Conservation (phyloP, 345 rosid species). For the Kernera saxatilis region DNA sequence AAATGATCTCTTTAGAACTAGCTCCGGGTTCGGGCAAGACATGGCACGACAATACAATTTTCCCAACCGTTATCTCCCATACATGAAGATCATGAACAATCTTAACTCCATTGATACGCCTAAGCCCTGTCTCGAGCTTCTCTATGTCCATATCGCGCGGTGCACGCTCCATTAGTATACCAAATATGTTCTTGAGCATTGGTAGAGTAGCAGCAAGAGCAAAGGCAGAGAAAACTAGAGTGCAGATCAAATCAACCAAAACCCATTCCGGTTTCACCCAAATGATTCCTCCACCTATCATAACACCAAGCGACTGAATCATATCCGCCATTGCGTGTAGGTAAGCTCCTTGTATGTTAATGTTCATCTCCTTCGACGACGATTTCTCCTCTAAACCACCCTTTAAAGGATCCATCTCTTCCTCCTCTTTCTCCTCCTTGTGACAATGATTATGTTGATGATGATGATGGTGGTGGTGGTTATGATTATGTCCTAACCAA, state of each 20-base stretch:
- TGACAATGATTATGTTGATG: slow-evolving; percentile 26
- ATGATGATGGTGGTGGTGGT: slow-evolving; percentile 18
- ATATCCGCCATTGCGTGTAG: slow-evolving; percentile 68
- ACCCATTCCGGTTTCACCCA: slow-evolving; percentile 65
- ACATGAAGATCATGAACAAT: slow-evolving; percentile 67
- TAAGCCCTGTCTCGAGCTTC: slow-evolving; percentile 45
- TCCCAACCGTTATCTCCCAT: slow-evolving; percentile 74
- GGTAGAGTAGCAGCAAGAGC: slow-evolving; percentile 53
- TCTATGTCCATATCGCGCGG: slow-evolving; percentile 49
- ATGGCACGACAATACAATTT: slow-evolving; percentile 66
- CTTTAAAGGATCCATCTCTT: slow-evolving; percentile 32
- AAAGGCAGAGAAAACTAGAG: slow-evolving; percentile 56
- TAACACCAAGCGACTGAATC: slow-evolving; percentile 73
- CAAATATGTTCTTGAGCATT: slow-evolving; percentile 50
- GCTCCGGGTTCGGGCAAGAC: slow-evolving; percentile 47
- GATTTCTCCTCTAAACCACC: slow-evolving; percentile 24
- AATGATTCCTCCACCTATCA: slow-evolving; percentile 68
- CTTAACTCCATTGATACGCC: slow-evolving; percentile 45
- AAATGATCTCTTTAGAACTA: slow-evolving; percentile 41
- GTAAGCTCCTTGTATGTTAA: slow-evolving; percentile 82
- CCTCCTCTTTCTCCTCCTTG: slow-evolving; percentile 32
- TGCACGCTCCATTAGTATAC: slow-evolving; percentile 62
- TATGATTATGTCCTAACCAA: slow-evolving; percentile 63
- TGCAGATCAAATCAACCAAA: slow-evolving; percentile 62
- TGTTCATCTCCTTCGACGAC: slow-evolving; percentile 36